These are phyloP conservation scores for Pyrus betulifolia DNA, from an alignment of 306 rosid genomes.

Conservation along the genomic window DNA sequence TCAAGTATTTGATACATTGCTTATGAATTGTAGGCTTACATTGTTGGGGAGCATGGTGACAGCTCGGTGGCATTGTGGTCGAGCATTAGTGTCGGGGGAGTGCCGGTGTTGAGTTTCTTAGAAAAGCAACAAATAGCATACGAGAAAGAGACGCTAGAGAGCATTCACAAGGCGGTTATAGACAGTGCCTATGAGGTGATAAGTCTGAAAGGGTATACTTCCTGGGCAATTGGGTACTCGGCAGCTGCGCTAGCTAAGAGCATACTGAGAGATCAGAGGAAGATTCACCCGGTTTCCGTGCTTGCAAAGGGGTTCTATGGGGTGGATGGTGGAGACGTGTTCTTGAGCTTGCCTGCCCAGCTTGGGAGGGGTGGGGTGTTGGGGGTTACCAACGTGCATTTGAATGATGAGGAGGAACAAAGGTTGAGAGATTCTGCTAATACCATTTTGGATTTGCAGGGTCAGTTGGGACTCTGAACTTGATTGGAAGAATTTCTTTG, in stretches of 20 bases:
- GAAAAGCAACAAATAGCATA: conserved; percentile 55
- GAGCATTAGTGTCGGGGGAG: conserved; percentile 87
- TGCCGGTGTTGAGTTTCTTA: conserved; percentile 72
- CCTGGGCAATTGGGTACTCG: conserved; percentile 94
- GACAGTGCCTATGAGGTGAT: conserved; percentile 79
- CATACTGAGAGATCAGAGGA: conserved; percentile 69
- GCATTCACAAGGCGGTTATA: conserved; percentile 61
- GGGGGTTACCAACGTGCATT: conserved; percentile 69
- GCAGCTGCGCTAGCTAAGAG: conserved; percentile 57
- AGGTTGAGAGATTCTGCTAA: conserved; percentile 59
- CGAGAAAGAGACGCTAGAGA: conserved; percentile 67
- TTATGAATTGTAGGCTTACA: conserved; percentile 49
- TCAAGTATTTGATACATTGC: neutral
- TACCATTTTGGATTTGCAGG: conserved; percentile 53
- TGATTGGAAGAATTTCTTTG: neutral
- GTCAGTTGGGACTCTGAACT: conserved; percentile 46
- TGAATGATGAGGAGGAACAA: conserved; percentile 49
- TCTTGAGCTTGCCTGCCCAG: conserved; percentile 77
- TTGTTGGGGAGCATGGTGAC: conserved; percentile 96
- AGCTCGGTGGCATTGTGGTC: conserved; percentile 98
- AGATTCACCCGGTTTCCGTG: conserved; percentile 75
- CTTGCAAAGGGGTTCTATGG: conserved; percentile 67
- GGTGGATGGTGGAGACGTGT: conserved; percentile 60
- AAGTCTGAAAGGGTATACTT: conserved; percentile 77
- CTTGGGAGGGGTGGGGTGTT: conserved; percentile 74